phyloP scores from a whole-genome alignment of 1,284 basidiomycete species.

The Takashimella tepidaria region DNA sequence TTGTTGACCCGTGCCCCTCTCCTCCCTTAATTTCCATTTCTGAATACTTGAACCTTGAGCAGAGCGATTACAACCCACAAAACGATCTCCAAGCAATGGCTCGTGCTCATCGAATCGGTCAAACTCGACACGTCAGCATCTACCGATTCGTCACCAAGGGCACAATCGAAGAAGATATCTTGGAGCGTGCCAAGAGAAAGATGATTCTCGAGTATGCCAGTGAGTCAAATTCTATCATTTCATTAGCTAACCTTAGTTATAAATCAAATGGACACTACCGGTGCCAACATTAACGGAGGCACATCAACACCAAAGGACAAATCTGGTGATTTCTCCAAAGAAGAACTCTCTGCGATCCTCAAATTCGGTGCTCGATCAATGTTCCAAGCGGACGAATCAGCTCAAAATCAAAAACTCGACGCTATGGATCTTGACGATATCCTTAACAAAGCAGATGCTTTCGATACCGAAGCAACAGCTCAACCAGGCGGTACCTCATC shows the following conservation, averaged over 20 bases:
- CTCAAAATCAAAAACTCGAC: slow-evolving; percentile 92
- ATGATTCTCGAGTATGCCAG: slow-evolving; percentile 99
- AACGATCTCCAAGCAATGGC: slow-evolving; percentile 99
- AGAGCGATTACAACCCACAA: slow-evolving; percentile 66
- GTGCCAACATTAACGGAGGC: slow-evolving; percentile 88
- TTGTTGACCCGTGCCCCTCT: no score
- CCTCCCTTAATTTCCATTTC: no score
- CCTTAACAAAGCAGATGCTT: slow-evolving; percentile 91
- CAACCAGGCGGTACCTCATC: slow-evolving; percentile 77
- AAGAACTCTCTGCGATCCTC: slow-evolving; percentile 95
- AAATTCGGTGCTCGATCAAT: slow-evolving; percentile 99
- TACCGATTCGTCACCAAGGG: slow-evolving; percentile 97
- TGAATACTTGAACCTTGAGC: no score
- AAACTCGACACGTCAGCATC: slow-evolving; percentile 97
- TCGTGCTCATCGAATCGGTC: slow-evolving; percentile 90
- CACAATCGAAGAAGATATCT: slow-evolving; percentile 97
- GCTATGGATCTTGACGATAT: slow-evolving; percentile 99
- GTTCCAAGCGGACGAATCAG: slow-evolving; percentile 93
- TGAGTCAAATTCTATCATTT: slow-evolving; percentile 51
- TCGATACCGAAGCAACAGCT: slow-evolving; percentile 88
- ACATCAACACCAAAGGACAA: slow-evolving; percentile 70
- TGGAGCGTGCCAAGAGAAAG: slow-evolving; percentile 97
- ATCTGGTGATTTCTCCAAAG: slow-evolving; percentile 82
- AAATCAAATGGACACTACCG: slow-evolving; percentile 99
- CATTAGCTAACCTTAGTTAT: slow-evolving; percentile 62